Evolutionary conservation across 2,329 filamentous ascomycete species (phyloP).

Genomic region (Pestalotiopsis sp.): DNA sequence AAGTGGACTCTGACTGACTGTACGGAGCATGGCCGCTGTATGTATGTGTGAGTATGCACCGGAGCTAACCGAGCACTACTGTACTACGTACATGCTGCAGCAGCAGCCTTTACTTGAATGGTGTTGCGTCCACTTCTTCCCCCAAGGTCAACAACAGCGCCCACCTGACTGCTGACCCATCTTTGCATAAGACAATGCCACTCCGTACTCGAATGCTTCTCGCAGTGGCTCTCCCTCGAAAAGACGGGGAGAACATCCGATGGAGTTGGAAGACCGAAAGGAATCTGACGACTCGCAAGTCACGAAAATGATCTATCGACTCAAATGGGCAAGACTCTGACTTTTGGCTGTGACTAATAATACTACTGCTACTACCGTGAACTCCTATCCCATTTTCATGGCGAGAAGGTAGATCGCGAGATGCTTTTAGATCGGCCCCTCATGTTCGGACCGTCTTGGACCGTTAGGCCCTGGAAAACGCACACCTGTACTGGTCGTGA

Average conservation of each 20-base stretch:
- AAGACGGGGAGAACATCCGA: too few relatives aligned
- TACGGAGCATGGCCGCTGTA: not conserved
- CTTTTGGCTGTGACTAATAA: not conserved
- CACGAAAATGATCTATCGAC: not conserved
- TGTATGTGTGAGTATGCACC: not conserved
- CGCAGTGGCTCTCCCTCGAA: too few relatives aligned
- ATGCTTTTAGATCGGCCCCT: not conserved
- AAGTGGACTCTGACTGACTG: not conserved
- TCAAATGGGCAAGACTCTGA: not conserved
- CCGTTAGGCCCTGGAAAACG: not conserved
- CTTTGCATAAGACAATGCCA: not conserved
- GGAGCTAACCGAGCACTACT: not conserved
- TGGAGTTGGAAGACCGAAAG: not conserved
- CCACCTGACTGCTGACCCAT: not conserved
- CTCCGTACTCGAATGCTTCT: too few relatives aligned
- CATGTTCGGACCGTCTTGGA: slow-evolving; percentile 7
- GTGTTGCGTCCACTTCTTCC: not conserved
- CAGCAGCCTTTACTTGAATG: not conserved
- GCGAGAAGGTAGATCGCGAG: not conserved
- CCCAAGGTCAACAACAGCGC: not conserved
- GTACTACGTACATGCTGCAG: not conserved
- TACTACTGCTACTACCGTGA: too few relatives aligned
- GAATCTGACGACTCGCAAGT: not conserved
- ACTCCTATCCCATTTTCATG: not conserved
- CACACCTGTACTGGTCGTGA: not conserved